Conservation (phyloP, 768 basidiomycete genomes). For the Pulveroboletus frians region DNA sequence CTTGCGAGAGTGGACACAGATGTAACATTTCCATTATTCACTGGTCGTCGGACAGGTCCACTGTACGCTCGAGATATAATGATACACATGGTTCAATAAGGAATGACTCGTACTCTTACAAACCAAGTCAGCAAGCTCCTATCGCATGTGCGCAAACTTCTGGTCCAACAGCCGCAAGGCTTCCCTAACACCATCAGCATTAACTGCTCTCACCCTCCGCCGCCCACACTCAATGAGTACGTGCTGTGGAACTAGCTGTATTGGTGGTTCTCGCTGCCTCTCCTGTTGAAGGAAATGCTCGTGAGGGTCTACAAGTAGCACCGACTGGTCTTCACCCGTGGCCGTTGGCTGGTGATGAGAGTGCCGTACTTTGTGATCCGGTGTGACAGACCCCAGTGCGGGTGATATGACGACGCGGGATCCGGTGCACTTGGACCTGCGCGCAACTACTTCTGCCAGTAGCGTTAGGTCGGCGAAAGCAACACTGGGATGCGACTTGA, state of each 20-base stretch:
- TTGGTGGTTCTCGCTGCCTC: slow-evolving; percentile 39
- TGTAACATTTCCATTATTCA: slow-evolving; percentile 3
- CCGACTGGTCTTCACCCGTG: slow-evolving; percentile 30
- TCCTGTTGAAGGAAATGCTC: slow-evolving; percentile 47
- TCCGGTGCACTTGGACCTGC: slow-evolving; percentile 71
- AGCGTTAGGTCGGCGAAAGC: slow-evolving; percentile 78
- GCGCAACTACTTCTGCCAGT: slow-evolving; percentile 85
- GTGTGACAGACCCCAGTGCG: slow-evolving; percentile 43
- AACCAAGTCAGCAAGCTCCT: slow-evolving; percentile 2
- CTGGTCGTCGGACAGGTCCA: neutral
- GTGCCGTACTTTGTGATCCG: slow-evolving; percentile 34
- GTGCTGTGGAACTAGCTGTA: slow-evolving; percentile 56
- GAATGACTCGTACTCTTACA: neutral
- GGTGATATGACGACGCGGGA: slow-evolving; percentile 60
- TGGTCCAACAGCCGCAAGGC: slow-evolving; percentile 71
- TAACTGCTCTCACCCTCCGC: slow-evolving; percentile 58
- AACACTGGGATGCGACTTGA: slow-evolving; percentile 87
- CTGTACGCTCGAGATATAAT: slow-evolving; percentile 2
- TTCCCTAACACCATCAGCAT: slow-evolving; percentile 66
- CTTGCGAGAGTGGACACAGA: slow-evolving; percentile 22
- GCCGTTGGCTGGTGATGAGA: slow-evolving; percentile 10
- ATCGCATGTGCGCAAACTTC: slow-evolving; percentile 43
- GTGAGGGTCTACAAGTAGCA: slow-evolving; percentile 51
- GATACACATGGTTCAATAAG: neutral
- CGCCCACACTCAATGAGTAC: slow-evolving; percentile 60